Percentiles rank a stretch among this genome's conserved stretches.
Evolutionary conservation across 441 rosid genomes (phyloP).

Genomic region (Geranium incanum): DNA sequence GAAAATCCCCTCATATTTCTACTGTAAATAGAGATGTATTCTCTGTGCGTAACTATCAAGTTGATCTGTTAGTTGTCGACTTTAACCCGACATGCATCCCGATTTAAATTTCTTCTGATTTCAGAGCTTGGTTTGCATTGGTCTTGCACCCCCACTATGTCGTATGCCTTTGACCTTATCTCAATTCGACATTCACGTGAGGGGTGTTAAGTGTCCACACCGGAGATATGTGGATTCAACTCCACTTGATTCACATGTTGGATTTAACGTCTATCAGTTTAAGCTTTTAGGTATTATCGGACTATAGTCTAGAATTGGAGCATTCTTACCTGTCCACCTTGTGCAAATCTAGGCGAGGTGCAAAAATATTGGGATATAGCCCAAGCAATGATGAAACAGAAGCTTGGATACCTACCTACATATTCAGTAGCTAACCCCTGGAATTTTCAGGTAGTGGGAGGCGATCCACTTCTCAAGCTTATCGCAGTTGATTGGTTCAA

Average conservation of each 20-base stretch:
- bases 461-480: slow-evolving; percentile 87
- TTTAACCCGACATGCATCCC: background rate
- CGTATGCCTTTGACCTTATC: background rate
- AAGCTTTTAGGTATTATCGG: background rate
- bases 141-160: background rate
- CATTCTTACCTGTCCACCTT: background rate
- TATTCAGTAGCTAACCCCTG: no score
- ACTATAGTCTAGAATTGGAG: background rate
- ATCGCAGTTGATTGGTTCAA: slow-evolving; percentile 91
- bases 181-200: background rate
- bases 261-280: background rate
- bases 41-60: background rate
- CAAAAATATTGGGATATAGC: no score
- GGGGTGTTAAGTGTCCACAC: background rate
- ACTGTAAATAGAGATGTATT: background rate
- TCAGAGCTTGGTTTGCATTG: background rate
- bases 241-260: background rate
- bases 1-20: background rate
- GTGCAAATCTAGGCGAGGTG: no score
- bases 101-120: background rate
- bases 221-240: background rate
- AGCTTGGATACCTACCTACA: no score
- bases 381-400: no score
- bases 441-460: background rate
- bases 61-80: background rate